phyloP scores from a whole-genome alignment of 805 yeast species.

The Yamadazyma paraphyllophila region DNA sequence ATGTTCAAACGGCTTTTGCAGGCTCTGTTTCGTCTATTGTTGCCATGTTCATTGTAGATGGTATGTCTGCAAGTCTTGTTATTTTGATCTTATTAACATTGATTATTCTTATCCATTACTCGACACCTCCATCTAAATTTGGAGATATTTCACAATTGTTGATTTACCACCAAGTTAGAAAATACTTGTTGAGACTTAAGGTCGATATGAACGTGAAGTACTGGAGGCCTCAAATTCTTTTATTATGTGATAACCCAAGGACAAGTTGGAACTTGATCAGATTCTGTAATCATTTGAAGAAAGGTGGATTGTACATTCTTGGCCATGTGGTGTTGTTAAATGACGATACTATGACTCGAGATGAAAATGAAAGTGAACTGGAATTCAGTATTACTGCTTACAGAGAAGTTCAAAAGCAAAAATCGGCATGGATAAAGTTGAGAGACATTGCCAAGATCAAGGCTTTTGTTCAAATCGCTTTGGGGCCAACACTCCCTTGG shows the following conservation, averaged over 20 bases:
- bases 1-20: constrained; percentile 71
- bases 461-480: constrained; percentile 90
- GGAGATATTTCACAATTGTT: constrained; percentile 97
- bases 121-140: constrained; percentile 94
- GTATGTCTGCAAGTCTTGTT: constrained; percentile 77
- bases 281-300: constrained; percentile 91
- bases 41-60: constrained; percentile 96
- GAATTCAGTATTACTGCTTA: constrained; percentile 45
- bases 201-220: constrained; percentile 91
- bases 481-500: constrained; percentile 88
- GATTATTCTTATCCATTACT: constrained; percentile 79
- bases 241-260: constrained; percentile 88
- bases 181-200: constrained; percentile 75
- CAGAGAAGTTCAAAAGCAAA: constrained; percentile 69
- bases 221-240: constrained; percentile 94
- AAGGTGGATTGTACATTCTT: constrained; percentile 88
- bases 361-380: constrained; percentile 44
- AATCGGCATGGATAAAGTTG: constrained; percentile 77
- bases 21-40: constrained; percentile 70
- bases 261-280: constrained; percentile 88
- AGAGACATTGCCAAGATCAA: constrained; percentile 77
- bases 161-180: constrained; percentile 94
- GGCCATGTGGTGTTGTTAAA: constrained; percentile 84
- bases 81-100: constrained; percentile 62
- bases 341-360: constrained; percentile 24